These are phyloP conservation scores for Alternaria ventricosa DNA, from an alignment of 2,329 filamentous ascomycete genomes.

Conservation along the genomic window DNA sequence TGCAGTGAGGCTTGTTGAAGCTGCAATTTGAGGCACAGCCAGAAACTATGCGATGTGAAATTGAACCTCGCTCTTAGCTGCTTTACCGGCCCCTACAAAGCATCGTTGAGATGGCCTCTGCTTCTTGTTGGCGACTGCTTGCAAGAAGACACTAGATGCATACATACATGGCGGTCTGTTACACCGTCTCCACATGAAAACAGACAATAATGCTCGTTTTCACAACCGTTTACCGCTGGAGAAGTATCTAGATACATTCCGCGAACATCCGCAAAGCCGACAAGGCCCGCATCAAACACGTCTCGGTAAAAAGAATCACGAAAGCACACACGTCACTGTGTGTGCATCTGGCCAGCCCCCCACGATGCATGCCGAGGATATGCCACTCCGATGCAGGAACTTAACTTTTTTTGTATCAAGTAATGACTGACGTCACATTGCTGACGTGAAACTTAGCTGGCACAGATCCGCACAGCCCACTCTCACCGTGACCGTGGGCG, in stretches of 20 bases:
- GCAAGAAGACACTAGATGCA: not conserved
- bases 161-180: not conserved
- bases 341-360: not conserved
- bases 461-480: conserved; percentile 5
- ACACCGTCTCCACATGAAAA: not conserved
- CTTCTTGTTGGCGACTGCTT: not conserved
- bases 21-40: not conserved
- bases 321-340: conserved; percentile 4
- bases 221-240: not conserved
- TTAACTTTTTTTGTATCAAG: conserved; percentile 11
- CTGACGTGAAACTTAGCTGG: conserved; percentile 23
- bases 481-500: conserved; percentile 5
- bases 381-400: not conserved
- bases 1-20: not conserved
- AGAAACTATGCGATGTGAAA: not conserved
- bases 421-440: conserved; percentile 23
- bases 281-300: not conserved
- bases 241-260: not conserved
- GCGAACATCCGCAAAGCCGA: not conserved
- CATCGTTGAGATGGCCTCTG: not conserved
- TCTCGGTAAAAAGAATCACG: not conserved
- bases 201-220: not conserved
- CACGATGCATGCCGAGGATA: not conserved
- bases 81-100: not conserved
- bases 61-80: not conserved